Evolutionary conservation across 352 stramenopile genomes (phyloP), one percentile per base, ranked within the genome.

Genomic region (Bremia lactucae): DNA sequence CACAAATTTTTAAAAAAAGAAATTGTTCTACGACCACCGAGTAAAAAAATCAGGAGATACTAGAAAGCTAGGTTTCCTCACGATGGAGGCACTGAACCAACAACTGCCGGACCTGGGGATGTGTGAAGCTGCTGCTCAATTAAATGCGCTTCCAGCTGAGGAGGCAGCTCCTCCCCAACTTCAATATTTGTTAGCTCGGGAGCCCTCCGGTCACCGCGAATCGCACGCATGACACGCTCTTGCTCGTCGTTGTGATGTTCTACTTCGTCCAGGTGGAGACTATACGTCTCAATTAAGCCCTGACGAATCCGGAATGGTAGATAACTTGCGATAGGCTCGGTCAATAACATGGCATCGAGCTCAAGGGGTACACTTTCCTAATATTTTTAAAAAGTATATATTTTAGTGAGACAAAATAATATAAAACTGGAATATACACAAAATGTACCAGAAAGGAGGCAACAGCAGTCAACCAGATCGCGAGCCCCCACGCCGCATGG

Each of bases 231-330:
- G 38, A 89, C 76, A 45, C 76, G 73, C 62, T 89, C 76, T 57
- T 89, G 71, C 54, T 89, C 76, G 42, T 83, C 68, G 31, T 68
- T 74, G 56, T 89, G 76, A 55, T 88, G 76, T 59, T 89, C 76
- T 28, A 89, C 54, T 47, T 92, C 79, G 46, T 92, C 79, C 37
- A 89, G 52, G 41, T 92, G 82, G 39, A 92, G 66, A 40, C 78
- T 92, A 63, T 92, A 92, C 11, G 79, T 92, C 52, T 92, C 76
- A 48, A 92, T 92, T 22, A 92, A 64, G 11, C 79, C 79, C 48
- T 92, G 79, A 18, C 74, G 76, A 57, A 92, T 92, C 35, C 79
- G 79, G 48, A 86, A 89, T 11, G 79, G 79, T 31, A 92, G 43
- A 48, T 62, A 92, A 49, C 70, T 80, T 36, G 74, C 69, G 43